Evolutionary conservation across 495 filamentous ascomycete species (phyloP), one percentile per base, ranked within the genome.

Genomic region (Penicillium dipodomyicola): DNA sequence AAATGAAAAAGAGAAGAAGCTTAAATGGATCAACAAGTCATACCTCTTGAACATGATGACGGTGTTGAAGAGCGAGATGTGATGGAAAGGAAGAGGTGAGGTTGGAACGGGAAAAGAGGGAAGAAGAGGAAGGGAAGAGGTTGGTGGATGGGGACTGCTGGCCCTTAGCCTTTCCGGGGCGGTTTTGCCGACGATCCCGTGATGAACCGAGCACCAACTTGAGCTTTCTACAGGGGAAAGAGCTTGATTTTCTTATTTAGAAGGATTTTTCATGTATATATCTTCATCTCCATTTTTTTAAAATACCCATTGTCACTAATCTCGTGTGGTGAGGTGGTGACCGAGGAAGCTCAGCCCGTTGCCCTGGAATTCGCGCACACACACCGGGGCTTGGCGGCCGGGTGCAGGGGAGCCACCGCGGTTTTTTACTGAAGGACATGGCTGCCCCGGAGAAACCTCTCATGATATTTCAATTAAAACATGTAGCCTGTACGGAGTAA

Each of bases 31-130:
- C 64, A 67, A 56, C 29, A 49, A 35, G 46, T 79, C 86, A 77
- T 77, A 92, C 89, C 88, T 91, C 88, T 90, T 90, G 82, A 90
- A 89, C 89, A 92, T 92, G 80, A 76, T 90, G 84, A 79, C 61
- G 65, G 75, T 77, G 74, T 75, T 72, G 70, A 75, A 75, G 74
- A 78, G 77, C 69, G 76, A 79, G 68, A 72, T 67, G 67, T 62
- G 64, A 68, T 67, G 30, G 68, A 64, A 65, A 68, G 61, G 56
- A 59, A 68, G 61, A 52, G 63, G 63, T 62, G 72, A 65, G 60
- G 63, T 65, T 61, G 59, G 64, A 71, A 55, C 58, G 66, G 68
- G 64, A 62, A 70, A 67, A 72, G 70, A 71, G 68, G 67, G 71
- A 73, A 69, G 65, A 71, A 65, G 61, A 64, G 58, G 61, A 65